Base-by-base conservation (phyloP, 2,329 filamentous ascomycete genomes). In the Fusarium ramigenum region DNA sequence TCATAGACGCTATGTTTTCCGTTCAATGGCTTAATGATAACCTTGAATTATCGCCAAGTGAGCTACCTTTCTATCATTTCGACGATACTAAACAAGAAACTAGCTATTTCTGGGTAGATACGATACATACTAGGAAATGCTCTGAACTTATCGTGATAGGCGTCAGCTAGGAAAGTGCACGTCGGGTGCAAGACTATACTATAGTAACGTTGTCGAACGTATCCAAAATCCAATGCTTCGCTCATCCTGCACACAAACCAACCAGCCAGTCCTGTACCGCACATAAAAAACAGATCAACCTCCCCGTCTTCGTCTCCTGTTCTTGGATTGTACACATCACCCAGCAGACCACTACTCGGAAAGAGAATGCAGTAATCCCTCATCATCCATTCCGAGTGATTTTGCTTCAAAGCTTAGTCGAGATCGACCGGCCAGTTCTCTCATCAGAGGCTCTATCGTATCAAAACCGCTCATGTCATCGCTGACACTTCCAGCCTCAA, bases 391-490 rank as follows among this genome's bases (percentile, higher is more conserved):
- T 59, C 74, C 77, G 44, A 78, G 69, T n/a, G 78, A 71, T 43
- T 74, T 69, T 42, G 76, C 78, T 60, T 78, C 75, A 28, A 73
- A 76, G 39, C 70, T 77, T 49, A 78, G 63, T 68, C 77, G 69
- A 37, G 79, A 79, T 52, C 74, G 75, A 56, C 78, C 79, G 44
- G 82, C 82, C 47, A 86, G 75, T 76, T 85, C 84, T 61, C 83
- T 79, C 82, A 86, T 86, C 52, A 86, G 70, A 14, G 84, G 83
- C 76, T 86, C 84, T 28, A 86, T 80, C 9, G 80, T 78, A 32
- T 83, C 83, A 62, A 85, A 73, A 9, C 83, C 81, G 53, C 78
- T 82, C 65, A 74, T 70, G 23, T 81, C 80, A 30, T 80, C 78
- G 59, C 77, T 77, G 34, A 70, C 74, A 44, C 70, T 76, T 56